Evolutionary conservation across 192 early-diverging fungal species (phyloP).

Genomic region (Coemansia sp.): DNA sequence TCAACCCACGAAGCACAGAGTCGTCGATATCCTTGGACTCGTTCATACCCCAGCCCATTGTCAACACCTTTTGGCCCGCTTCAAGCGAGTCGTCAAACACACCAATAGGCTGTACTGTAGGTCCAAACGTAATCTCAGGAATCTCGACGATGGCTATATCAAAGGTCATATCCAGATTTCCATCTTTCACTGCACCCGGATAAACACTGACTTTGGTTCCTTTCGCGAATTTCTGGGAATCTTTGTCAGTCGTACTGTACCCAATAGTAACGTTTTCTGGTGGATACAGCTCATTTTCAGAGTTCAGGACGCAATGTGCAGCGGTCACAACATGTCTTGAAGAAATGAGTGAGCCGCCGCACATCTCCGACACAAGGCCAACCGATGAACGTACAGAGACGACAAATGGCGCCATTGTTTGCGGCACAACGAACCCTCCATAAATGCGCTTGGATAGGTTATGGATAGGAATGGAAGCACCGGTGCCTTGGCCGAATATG

Average conservation of each 20-base stretch:
- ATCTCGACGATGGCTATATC: constrained; percentile 2
- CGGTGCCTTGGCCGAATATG: too few species aligned
- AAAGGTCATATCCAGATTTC: neutral
- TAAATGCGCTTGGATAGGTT: neutral
- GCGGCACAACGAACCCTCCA: constrained; percentile 3
- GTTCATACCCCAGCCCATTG: neutral
- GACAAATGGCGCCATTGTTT: neutral
- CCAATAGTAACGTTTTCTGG: constrained; percentile 6
- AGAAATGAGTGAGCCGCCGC: constrained; percentile 2
- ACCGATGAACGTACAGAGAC: neutral
- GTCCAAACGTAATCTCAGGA: neutral
- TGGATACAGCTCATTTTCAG: neutral
- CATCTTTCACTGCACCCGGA: neutral
- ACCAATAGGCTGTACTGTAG: neutral
- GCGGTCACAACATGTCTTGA: neutral
- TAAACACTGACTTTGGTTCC: constrained; percentile 1
- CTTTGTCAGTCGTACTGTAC: constrained; percentile 2
- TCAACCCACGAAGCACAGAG: neutral
- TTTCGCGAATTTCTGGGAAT: neutral
- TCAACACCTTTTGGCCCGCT: constrained; percentile 1
- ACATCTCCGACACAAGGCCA: neutral
- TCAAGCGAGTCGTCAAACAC: neutral
- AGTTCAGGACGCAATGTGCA: constrained; percentile 1
- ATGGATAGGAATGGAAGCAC: neutral
- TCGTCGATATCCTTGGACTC: neutral